Conservation (phyloP, 2,329 filamentous ascomycete genomes). For the Cladosporium cucumerinum region DNA sequence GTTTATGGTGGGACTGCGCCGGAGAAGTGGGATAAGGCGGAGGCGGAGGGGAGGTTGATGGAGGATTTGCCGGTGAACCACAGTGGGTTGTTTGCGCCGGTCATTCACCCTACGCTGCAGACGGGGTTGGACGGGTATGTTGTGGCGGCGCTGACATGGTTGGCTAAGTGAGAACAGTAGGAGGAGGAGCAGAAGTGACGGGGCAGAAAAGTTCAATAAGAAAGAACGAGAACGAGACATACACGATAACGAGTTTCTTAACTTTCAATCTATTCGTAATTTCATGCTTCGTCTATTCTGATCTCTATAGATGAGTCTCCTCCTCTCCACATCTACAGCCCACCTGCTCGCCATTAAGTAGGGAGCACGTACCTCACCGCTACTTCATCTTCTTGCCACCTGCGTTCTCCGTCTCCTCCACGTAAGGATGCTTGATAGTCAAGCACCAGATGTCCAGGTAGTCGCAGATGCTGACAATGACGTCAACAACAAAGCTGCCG, state of each 20-base stretch:
- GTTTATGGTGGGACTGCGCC: conserved; percentile 54
- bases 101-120: conserved; percentile 56
- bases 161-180: conserved; percentile 22
- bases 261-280: background rate
- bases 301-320: background rate
- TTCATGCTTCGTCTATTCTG: background rate
- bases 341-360: background rate
- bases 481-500: conserved; percentile 93
- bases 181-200: background rate
- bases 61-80: conserved; percentile 58
- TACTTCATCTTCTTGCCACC: conserved; percentile 22
- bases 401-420: conserved; percentile 18
- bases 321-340: background rate
- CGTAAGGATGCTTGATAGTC: conserved; percentile 84
- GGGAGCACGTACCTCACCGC: background rate
- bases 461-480: conserved; percentile 96
- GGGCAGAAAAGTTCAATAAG: no score
- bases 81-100: conserved; percentile 57
- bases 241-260: background rate
- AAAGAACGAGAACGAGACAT: background rate
- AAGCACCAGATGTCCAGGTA: conserved; percentile 98
- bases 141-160: conserved; percentile 35
- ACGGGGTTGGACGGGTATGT: conserved; percentile 44
- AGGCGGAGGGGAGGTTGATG: conserved; percentile 44
- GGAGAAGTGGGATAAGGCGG: conserved; percentile 49